A percentile compares a stretch with the other conserved stretches of the same genome.
These are phyloP conservation scores for Scorias spongiosa DNA, from an alignment of 2,329 filamentous ascomycete species.

Conservation along the genomic window DNA sequence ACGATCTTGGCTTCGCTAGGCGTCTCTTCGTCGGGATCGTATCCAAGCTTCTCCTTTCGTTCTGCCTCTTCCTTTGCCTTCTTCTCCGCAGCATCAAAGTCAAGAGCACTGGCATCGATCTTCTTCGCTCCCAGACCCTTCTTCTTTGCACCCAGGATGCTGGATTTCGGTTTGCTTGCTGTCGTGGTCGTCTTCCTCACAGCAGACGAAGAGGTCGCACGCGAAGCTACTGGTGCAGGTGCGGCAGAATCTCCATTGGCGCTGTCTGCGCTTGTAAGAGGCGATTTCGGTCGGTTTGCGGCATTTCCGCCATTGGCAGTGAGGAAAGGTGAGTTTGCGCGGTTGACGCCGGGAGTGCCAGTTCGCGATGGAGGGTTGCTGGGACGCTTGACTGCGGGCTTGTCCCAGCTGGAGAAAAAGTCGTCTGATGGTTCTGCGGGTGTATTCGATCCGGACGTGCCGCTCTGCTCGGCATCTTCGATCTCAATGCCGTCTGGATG, in stretches of 20 bases:
- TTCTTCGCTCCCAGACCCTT: slow-evolving; percentile 51
- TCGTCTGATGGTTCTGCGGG: slow-evolving; percentile 78
- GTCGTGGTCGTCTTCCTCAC: slow-evolving; percentile 57
- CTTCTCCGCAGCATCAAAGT: slow-evolving; percentile 94
- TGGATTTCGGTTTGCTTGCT: slow-evolving; percentile 49
- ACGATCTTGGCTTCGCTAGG: slow-evolving; percentile 26
- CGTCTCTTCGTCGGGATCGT: slow-evolving; percentile 79
- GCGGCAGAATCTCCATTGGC: slow-evolving; percentile 36
- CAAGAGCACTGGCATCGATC: slow-evolving; percentile 56
- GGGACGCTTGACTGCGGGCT: slow-evolving; percentile 89
- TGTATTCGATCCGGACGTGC: slow-evolving; percentile 52
- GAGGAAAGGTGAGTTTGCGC: slow-evolving; percentile 81
- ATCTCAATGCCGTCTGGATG: slow-evolving; percentile 76
- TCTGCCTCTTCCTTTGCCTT: slow-evolving; percentile 97
- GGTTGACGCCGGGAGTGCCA: slow-evolving; percentile 66
- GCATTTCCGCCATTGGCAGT: slow-evolving; percentile 47
- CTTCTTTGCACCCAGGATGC: slow-evolving; percentile 56
- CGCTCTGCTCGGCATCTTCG: slow-evolving; percentile 50
- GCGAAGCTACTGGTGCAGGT: slow-evolving; percentile 47
- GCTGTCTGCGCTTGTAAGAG: slow-evolving; percentile 44
- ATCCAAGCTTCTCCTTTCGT: slow-evolving; percentile 85
- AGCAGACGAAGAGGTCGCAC: slow-evolving; percentile 63
- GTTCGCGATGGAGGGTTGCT: slow-evolving; percentile 87
- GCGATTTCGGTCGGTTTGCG: slow-evolving; percentile 64
- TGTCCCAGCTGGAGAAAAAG: slow-evolving; percentile 99